Conservation (phyloP, 306 rosid genomes). For the Lathyrus tuberosus region DNA sequence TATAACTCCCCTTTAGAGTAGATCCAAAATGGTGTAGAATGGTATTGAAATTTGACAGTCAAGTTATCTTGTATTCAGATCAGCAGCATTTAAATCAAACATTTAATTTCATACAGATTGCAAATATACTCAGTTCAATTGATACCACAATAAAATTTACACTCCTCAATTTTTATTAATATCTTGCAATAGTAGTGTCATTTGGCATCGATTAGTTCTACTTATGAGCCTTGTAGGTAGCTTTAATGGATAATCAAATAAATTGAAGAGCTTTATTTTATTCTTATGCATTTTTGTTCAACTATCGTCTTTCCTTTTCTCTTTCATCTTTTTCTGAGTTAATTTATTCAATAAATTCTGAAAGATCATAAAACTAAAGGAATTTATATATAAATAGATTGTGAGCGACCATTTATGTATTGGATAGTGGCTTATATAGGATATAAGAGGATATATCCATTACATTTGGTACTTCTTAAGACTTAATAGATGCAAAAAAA, state of each 20-base stretch:
- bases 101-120: constrained; percentile 25
- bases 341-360: not conserved
- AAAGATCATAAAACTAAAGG: constrained; percentile 4
- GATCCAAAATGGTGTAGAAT: constrained; percentile 24
- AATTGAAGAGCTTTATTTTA: constrained; percentile 4
- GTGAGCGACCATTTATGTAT: constrained; percentile 6
- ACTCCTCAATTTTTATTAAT: constrained; percentile 19
- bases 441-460: not conserved
- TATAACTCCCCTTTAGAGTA: constrained; percentile 12
- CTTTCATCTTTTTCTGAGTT: not conserved
- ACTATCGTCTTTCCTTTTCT: constrained; percentile 1
- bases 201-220: constrained; percentile 23
- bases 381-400: not conserved
- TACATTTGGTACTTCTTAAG: not conserved
- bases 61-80: constrained; percentile 13
- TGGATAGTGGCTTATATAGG: not conserved
- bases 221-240: constrained; percentile 11
- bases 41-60: constrained; percentile 7
- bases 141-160: constrained; percentile 19
- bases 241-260: constrained; percentile 2
- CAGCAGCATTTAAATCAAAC: not conserved
- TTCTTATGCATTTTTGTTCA: constrained; percentile 16
- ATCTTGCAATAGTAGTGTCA: constrained; percentile 10
- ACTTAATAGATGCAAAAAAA: not conserved
- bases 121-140: not conserved